phyloP scores from a whole-genome alignment of 495 filamentous ascomycete genomes.

The Penicillium bialowiezense region DNA sequence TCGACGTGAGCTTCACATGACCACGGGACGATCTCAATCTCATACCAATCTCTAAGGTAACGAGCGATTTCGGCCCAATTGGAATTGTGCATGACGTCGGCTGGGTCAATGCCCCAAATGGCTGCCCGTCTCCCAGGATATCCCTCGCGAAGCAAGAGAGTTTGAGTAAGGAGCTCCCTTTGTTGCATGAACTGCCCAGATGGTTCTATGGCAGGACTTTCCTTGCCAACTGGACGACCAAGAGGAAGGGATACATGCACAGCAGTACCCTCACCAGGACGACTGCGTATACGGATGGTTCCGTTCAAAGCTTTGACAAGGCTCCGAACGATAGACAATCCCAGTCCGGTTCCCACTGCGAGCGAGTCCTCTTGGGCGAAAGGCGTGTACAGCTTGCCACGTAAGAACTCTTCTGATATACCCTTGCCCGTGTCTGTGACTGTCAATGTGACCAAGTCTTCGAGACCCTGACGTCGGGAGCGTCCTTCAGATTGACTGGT shows the following conservation, averaged over 20 bases:
- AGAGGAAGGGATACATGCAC: constrained; percentile 50
- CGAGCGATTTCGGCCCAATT: constrained; percentile 24
- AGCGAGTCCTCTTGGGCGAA: constrained; percentile 73
- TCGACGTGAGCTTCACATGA: constrained; percentile 27
- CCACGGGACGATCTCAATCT: constrained; percentile 39
- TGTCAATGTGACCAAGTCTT: constrained; percentile 46
- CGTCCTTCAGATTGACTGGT: constrained; percentile 33
- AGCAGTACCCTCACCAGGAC: constrained; percentile 47
- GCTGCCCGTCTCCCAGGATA: constrained; percentile 24
- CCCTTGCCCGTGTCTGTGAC: constrained; percentile 69
- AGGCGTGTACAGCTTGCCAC: constrained; percentile 66
- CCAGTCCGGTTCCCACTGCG: constrained; percentile 53
- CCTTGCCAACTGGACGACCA: constrained; percentile 28
- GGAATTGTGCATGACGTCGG: constrained; percentile 3
- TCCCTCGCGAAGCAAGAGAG: constrained; percentile 26
- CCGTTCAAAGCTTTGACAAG: constrained; percentile 53
- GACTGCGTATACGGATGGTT: constrained; percentile 50
- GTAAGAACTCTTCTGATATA: constrained; percentile 70
- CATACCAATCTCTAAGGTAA: constrained; percentile 46
- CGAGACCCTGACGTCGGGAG: constrained; percentile 30
- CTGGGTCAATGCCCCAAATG: constrained; percentile 28
- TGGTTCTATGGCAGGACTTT: constrained; percentile 21
- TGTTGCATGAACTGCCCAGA: constrained; percentile 15
- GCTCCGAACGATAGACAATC: constrained; percentile 53
- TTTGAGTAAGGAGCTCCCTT: constrained; percentile 23